Evolutionary conservation across 805 yeast species (phyloP).

Genomic region (Wickerhamomyces sydowiorum): DNA sequence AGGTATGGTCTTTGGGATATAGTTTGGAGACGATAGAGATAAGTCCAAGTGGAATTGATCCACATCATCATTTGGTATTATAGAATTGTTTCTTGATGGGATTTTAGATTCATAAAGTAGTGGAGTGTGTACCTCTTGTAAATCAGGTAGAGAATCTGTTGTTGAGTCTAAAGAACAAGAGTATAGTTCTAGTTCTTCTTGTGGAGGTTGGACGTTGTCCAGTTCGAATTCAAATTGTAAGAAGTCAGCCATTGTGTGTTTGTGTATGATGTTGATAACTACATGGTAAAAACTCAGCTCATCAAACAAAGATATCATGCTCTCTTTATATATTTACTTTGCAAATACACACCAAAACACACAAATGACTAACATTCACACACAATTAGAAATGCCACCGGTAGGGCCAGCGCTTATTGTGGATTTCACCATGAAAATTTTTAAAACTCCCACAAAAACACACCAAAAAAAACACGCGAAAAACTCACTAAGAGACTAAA

Average conservation of each 20-base stretch:
- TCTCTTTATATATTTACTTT: too few relatives aligned
- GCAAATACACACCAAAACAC: too few relatives aligned
- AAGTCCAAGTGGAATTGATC: not conserved
- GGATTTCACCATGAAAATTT: too few relatives aligned
- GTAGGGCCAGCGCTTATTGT: too few relatives aligned
- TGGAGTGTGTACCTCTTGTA: constrained; percentile 18
- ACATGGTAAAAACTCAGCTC: too few relatives aligned
- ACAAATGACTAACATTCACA: too few relatives aligned
- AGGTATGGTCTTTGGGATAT: not conserved
- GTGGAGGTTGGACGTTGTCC: constrained; percentile 4
- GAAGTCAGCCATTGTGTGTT: not conserved
- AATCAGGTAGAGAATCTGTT: constrained; percentile 12
- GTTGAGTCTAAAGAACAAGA: constrained; percentile 16
- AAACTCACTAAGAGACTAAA: too few relatives aligned
- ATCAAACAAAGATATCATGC: too few relatives aligned
- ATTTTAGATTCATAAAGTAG: constrained; percentile 20
- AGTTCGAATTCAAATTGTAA: not conserved
- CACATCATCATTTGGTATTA: constrained; percentile 3
- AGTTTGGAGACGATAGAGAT: not conserved
- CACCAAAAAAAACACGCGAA: too few relatives aligned
- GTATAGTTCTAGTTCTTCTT: constrained; percentile 9
- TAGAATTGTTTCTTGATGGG: constrained; percentile 13
- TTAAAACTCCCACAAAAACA: too few relatives aligned
- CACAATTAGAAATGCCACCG: too few relatives aligned
- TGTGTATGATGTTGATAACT: not conserved